Evolutionary conservation across 2,329 filamentous ascomycete genomes (phyloP).

Genomic region (Talaromyces sp.): DNA sequence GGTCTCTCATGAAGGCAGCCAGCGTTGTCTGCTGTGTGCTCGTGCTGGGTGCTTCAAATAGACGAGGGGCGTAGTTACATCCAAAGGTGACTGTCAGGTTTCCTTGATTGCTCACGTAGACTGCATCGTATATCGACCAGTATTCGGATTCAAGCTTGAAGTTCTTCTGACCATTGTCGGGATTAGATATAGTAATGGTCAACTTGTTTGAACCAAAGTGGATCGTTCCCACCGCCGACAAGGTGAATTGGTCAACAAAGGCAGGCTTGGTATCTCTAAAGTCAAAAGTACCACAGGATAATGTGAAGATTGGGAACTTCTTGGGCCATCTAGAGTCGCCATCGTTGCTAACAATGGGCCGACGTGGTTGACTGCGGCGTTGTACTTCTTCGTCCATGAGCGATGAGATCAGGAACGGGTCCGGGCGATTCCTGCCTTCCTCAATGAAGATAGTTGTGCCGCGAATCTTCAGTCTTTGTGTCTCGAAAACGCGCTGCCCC

Average conservation of each 20-base stretch:
- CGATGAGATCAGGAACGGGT: conserved; percentile 21
- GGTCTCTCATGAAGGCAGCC: conserved; percentile 6
- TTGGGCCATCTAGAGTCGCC: conserved; percentile 14
- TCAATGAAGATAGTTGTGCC: conserved; percentile 21
- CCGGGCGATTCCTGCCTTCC: conserved; percentile 20
- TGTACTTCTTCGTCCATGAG: conserved; percentile 23
- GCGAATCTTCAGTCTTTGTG: conserved; percentile 21
- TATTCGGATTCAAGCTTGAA: conserved; percentile 28
- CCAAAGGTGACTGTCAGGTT: conserved; percentile 46
- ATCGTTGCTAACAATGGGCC: conserved; percentile 4
- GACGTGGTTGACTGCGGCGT: conserved; percentile 15
- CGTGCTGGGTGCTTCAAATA: conserved; percentile 18
- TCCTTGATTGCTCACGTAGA: conserved; percentile 21
- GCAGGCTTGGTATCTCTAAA: conserved; percentile 38
- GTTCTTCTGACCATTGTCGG: conserved; percentile 36
- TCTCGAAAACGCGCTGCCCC: conserved; percentile 13
- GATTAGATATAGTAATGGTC: conserved; percentile 41
- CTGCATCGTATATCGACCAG: conserved; percentile 21
- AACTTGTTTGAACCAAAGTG: conserved; percentile 47
- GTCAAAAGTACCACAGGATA: conserved; percentile 50
- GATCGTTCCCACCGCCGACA: conserved; percentile 21
- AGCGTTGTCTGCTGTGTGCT: neutral
- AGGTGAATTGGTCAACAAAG: conserved; percentile 37
- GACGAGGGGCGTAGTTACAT: conserved; percentile 21
- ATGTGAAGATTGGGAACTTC: conserved; percentile 20